A percentile compares a stretch with the other conserved stretches of the same genome.
Conservation (phyloP, 2,329 filamentous ascomycete genomes). For the Rhexocercosporidium sp. region DNA sequence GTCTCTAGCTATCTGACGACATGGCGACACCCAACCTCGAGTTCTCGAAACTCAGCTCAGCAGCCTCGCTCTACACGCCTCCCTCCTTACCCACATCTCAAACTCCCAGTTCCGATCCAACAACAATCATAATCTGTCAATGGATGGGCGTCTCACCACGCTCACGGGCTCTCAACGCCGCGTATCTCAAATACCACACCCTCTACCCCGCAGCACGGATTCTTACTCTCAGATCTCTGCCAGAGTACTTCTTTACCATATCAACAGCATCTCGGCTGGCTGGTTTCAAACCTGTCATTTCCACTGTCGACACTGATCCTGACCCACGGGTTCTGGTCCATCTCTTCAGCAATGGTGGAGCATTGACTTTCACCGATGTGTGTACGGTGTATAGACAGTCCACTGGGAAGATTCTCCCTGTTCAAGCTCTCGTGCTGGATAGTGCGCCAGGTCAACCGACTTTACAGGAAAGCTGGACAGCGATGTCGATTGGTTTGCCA, state of each 20-base stretch:
- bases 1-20: background rate
- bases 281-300: conserved; percentile 18
- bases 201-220: conserved; percentile 29
- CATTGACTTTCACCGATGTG: conserved; percentile 20
- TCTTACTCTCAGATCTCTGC: conserved; percentile 20
- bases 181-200: conserved; percentile 22
- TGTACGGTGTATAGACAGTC: conserved; percentile 18
- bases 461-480: conserved; percentile 12
- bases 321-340: conserved; percentile 25
- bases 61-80: conserved; percentile 24
- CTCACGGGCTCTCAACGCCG: conserved; percentile 25
- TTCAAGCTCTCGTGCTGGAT: conserved; percentile 25
- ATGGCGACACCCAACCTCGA: conserved; percentile 17
- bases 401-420: conserved; percentile 10
- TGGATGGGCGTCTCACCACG: conserved; percentile 31
- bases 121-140: conserved; percentile 28
- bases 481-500: conserved; percentile 16
- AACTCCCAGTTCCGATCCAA: conserved; percentile 18
- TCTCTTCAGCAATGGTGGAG: conserved; percentile 29
- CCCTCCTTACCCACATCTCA: background rate
- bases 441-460: conserved; percentile 25
- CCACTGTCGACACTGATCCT: conserved; percentile 21
- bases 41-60: conserved; percentile 22
- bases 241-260: conserved; percentile 24
- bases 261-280: conserved; percentile 17